Percentiles rank a stretch among this genome's conserved stretches.
Evolutionary conservation across 2,329 filamentous ascomycete species (phyloP).

Genomic region (Monosporascus sp.): DNA sequence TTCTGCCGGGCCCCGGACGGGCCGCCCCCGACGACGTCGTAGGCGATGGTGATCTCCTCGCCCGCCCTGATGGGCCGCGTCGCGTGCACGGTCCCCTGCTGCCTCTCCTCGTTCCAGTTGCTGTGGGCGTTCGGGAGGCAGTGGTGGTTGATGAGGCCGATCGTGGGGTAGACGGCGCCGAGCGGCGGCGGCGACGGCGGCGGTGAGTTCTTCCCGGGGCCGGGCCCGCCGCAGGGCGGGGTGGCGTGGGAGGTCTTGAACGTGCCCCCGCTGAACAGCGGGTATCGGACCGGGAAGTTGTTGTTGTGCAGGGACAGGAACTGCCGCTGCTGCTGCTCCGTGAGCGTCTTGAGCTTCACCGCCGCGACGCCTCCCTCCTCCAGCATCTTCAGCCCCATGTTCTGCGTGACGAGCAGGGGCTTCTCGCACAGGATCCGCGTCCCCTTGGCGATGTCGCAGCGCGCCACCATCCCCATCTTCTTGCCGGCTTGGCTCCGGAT

Average conservation of each 20-base stretch:
- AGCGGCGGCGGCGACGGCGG: conserved; percentile 6
- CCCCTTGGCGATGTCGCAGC: conserved; percentile 28
- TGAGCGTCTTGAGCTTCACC: conserved; percentile 4
- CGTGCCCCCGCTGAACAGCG: conserved; percentile 13
- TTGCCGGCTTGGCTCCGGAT: conserved; percentile 19
- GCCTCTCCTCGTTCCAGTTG: conserved; percentile 21
- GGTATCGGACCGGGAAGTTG: conserved; percentile 21
- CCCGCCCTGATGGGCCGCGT: conserved; percentile 20
- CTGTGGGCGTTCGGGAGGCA: conserved; percentile 26
- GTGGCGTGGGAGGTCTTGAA: conserved; percentile 22
- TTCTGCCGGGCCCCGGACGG: not conserved
- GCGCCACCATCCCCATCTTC: conserved; percentile 35
- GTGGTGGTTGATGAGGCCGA: conserved; percentile 29
- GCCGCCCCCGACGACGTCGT: conserved; percentile 5
- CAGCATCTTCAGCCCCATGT: not conserved
- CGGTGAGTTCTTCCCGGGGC: not conserved
- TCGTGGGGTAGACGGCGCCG: conserved; percentile 24
- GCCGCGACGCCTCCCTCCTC: conserved; percentile 1
- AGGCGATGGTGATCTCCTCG: conserved; percentile 25
- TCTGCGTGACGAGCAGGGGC: conserved; percentile 26
- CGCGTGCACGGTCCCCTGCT: conserved; percentile 25
- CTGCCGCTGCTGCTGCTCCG: conserved; percentile 10
- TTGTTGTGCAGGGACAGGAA: conserved; percentile 24
- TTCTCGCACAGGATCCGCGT: conserved; percentile 34
- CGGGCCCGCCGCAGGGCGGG: conserved; percentile 19